These are phyloP conservation scores for Zygnema circumcarinatum DNA, from an alignment of 139 green algal genomes.

Conservation along the genomic window DNA sequence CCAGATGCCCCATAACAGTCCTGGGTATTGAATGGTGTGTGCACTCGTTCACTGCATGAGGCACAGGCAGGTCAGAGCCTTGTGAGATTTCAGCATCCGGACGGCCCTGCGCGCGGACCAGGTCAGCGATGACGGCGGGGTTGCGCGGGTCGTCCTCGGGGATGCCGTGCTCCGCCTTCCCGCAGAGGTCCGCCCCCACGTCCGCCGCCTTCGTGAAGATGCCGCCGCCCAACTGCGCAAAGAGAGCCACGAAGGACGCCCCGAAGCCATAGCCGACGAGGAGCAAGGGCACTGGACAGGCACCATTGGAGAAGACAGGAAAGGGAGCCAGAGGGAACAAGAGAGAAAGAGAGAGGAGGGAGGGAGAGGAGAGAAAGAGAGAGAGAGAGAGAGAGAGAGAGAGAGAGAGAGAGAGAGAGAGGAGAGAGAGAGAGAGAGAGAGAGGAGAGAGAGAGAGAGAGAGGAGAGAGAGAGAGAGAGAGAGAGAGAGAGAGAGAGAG, in stretches of 20 bases:
- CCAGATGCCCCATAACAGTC: no score
- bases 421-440: conserved; percentile 26
- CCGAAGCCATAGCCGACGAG: conserved; percentile 74
- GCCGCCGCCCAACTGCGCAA: conserved; percentile 73
- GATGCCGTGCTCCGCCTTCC: conserved; percentile 80
- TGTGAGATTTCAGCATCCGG: no score
- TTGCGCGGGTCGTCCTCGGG: conserved; percentile 83
- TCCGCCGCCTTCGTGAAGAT: conserved; percentile 84
- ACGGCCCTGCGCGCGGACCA: no score
- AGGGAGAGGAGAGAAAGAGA: conserved; percentile 1
- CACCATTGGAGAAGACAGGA: not conserved
- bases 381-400: not conserved
- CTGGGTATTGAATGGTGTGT: no score
- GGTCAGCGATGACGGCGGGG: conserved; percentile 75
- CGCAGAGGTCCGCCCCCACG: conserved; percentile 80
- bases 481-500: no score
- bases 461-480: not conserved
- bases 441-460: not conserved
- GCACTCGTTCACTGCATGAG: no score
- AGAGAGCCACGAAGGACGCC: conserved; percentile 73
- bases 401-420: not conserved
- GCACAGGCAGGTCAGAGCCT: no score
- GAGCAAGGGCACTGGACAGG: conserved; percentile 60
- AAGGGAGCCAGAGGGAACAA: not conserved
- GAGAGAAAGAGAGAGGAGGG: conserved; percentile 6